A percentile compares a stretch with the other conserved stretches of the same genome.
Evolutionary conservation across 164 flowering plant species (phyloP).

Genomic region (Kalanchoe fedtschenkoi): DNA sequence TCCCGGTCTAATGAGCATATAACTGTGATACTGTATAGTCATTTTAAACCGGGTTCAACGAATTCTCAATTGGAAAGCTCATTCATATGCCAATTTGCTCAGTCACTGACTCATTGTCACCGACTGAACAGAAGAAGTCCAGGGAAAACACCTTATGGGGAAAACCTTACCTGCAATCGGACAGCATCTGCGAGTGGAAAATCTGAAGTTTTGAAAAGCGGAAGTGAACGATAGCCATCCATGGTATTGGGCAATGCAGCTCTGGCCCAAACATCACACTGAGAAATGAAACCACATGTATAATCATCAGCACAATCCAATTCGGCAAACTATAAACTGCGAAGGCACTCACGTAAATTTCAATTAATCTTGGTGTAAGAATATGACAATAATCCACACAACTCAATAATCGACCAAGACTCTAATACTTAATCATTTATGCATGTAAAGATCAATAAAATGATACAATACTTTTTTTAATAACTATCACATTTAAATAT

Average conservation of each 20-base stretch:
- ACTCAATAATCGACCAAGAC: neutral
- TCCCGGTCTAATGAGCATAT: neutral
- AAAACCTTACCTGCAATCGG: conserved; percentile 47
- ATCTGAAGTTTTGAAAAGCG: conserved; percentile 20
- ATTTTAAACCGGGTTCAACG: neutral
- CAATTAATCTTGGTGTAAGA: neutral
- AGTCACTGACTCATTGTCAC: no score
- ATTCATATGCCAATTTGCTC: neutral
- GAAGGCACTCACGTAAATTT: neutral
- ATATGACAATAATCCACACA: conserved; percentile 2
- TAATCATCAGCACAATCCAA: neutral
- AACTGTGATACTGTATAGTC: neutral
- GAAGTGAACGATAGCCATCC: conserved; percentile 13
- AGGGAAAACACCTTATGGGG: neutral
- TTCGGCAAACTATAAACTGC: neutral
- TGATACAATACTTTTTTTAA: no score
- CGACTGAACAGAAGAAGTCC: no score
- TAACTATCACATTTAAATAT: no score
- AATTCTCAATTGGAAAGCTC: neutral
- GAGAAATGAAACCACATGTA: conserved; percentile 15
- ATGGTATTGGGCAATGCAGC: conserved; percentile 27
- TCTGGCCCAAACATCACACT: conserved; percentile 72
- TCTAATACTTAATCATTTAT: no score
- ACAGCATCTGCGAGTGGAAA: conserved; percentile 59
- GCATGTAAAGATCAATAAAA: no score